Percentiles rank a stretch among this genome's conserved stretches.
phyloP scores from a whole-genome alignment of 805 yeast species.

The Saccharomycopsis babjevae region DNA sequence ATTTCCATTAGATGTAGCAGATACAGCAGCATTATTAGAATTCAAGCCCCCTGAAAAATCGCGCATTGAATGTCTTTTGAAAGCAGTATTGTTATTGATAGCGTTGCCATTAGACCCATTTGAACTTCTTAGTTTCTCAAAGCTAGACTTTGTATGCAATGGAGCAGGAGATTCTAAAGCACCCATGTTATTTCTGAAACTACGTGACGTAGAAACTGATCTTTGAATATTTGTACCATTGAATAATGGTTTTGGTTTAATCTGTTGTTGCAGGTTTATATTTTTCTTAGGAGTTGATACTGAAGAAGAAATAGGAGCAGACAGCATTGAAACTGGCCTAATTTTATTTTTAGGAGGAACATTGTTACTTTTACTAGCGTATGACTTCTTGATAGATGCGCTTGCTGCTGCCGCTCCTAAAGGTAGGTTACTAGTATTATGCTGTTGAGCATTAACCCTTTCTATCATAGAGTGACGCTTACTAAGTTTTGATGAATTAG shows the following conservation, averaged over 20 bases:
- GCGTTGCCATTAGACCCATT: not conserved
- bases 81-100: constrained; percentile 7
- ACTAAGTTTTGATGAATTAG: not conserved
- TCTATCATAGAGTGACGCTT: constrained; percentile 1
- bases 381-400: not conserved
- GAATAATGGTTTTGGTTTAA: not conserved
- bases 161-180: not conserved
- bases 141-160: constrained; percentile 15
- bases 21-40: not conserved
- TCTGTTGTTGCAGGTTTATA: not conserved
- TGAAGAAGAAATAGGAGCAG: constrained; percentile 9
- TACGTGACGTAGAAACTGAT: not conserved
- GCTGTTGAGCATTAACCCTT: not conserved
- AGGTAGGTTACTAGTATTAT: not conserved
- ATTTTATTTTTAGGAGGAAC: not conserved
- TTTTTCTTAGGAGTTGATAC: not conserved
- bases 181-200: constrained; percentile 8
- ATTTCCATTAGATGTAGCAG: not conserved
- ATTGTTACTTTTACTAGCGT: not conserved
- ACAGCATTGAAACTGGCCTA: constrained; percentile 13
- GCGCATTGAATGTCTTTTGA: constrained; percentile 16
- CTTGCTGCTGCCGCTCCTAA: not conserved
- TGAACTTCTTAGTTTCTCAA: constrained; percentile 8
- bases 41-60: constrained; percentile 7
- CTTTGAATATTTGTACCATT: not conserved